Base-by-base conservation (phyloP, 768 basidiomycete genomes). In the Mycena epipterygia region DNA sequence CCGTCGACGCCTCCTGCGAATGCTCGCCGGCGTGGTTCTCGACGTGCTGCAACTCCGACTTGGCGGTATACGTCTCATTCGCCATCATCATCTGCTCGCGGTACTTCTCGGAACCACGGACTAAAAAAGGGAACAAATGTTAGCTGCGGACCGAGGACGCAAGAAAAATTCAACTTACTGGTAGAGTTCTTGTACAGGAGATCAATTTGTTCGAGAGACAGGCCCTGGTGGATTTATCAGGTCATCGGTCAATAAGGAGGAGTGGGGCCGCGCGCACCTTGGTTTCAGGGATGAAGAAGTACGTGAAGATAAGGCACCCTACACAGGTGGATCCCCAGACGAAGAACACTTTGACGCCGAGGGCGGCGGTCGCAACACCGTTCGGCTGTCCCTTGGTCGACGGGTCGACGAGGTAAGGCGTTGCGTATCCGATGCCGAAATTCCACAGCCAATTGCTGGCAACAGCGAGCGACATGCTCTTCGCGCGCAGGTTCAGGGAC, bases 151-250 rank as follows among this genome's bases (percentile, higher is more conserved):
- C 21, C 27, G 42, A 35, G 5, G 17, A 62, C 0, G 6, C 17
- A 51, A 7, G 37, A 21, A 42, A 12, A 51, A 19, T 19, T 6
- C 16, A 30, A 29, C 70, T 33, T 57, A 72, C 71, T 63, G 13
- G 51, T 57, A 2, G 67, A 65, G 37, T 93, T 85, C 81, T 89
- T 87, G 84, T 93, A 93, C 81, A 95, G 88, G 44, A 89, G 76
- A 81, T 95, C 94, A 78, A 96, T 89, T 80, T 95, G 92, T 82
- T 96, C 95, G 72, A 96, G 88, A 17, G 93, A 91, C 17, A 95
- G 86, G 14, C 93, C 93, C 83, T 46, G n/a, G 19, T 21, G n/a
- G 44, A 46, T 7, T 19, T 7, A 13, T 46, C 44, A 46, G 44
- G 2, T 23, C n/a, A 8, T 7, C n/a, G n/a, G 44, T 3, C 35